Evolutionary conservation across 352 stramenopile species (phyloP).

Genomic region (Pilasporangium apinafurcum): DNA sequence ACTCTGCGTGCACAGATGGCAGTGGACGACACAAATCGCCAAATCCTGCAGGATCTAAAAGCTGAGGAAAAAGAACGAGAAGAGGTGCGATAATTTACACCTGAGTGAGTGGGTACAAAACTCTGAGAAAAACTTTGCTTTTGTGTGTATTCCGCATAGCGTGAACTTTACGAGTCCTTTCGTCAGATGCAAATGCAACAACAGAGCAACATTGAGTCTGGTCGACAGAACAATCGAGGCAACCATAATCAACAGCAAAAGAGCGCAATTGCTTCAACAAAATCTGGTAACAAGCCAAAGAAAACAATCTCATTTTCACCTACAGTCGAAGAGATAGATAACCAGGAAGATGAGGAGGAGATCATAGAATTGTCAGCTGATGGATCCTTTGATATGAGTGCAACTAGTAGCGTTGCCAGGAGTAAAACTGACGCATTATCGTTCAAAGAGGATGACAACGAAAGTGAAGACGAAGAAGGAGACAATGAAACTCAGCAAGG

Average conservation of each 20-base stretch:
- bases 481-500: not conserved
- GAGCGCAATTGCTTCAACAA: not conserved
- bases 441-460: too few relatives aligned
- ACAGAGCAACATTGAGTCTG: not conserved
- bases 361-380: constrained; percentile 51
- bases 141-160: constrained; percentile 7
- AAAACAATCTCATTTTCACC: constrained; percentile 40
- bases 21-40: constrained; percentile 66
- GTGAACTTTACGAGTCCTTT: constrained; percentile 75
- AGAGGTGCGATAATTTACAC: constrained; percentile 27
- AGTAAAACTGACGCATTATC: too few relatives aligned
- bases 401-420: not conserved
- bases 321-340: constrained; percentile 1
- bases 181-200: constrained; percentile 27
- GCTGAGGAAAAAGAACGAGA: constrained; percentile 70
- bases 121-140: not conserved
- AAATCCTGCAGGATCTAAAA: constrained; percentile 68
- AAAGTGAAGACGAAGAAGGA: constrained; percentile 4
- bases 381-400: constrained; percentile 40
- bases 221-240: constrained; percentile 2
- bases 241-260: constrained; percentile 1
- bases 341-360: constrained; percentile 4
- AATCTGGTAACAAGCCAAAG: constrained; percentile 6
- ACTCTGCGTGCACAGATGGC: constrained; percentile 77
- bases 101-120: not conserved